Evolutionary conservation across 495 filamentous ascomycete species (phyloP), one percentile per base, ranked within the genome.

Genomic region (Apodospora peruviana): DNA sequence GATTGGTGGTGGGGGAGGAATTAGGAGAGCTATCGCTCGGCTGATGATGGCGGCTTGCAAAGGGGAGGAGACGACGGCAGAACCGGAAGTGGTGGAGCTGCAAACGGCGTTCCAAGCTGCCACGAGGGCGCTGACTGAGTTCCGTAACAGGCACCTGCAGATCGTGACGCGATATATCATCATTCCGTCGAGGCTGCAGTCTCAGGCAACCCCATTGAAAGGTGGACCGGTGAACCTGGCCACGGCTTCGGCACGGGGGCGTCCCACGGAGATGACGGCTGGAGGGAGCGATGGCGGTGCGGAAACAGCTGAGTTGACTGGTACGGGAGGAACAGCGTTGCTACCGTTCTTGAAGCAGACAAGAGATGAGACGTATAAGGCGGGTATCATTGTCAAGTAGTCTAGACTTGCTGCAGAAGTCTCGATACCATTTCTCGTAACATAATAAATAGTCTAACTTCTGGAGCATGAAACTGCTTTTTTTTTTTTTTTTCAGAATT

Each of bases 91-190:
- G 56, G 70, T 67, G 19, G 75, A 74, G 10, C 68, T 96, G 2
- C 73, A 70, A 32, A 69, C 80, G 42, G 85, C 89, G 2, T 97
- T 86, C 56, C 83, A 90, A 52, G 80, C 79, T n/a, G 90, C 87
- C 48, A 79, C 91, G 7, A 79, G 82, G 21, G 91, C 93, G 75
- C 75, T 97, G 32, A 83, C 85, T 1, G 75, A 76, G 36, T 83
- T 98, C 49, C 80, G 93, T 38, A 87, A 90, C 60, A 91, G 87
- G 57, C 93, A 98, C 55, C 83, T 97, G 58, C 84, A 87, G 62
- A 88, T 98, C 54, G 93, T 98, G 3, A 85, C 88, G 24, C 80
- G 93, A 19, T 98, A 96, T 61, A 95, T 98, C 61, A 84, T 97
- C 51, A 66, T 96, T 47, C 84, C 77, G 35, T 68, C 69, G 9